Base-by-base conservation (phyloP, 768 basidiomycete genomes). In the Hysterangium stoloniferum region DNA sequence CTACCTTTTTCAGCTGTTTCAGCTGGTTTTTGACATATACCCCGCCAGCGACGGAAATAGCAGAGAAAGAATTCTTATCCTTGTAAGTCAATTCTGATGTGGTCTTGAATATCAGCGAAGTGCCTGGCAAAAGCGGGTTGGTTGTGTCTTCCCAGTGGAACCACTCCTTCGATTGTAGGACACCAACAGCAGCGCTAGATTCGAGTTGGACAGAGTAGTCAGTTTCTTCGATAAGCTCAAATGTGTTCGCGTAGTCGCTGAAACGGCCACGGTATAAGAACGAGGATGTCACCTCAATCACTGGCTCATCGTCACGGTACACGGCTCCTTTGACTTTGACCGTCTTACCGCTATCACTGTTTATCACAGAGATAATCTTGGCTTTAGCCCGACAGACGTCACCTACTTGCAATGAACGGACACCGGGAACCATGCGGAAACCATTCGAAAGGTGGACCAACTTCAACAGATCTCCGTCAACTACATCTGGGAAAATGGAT, bases 241-340 rank as follows among this genome's bases (percentile, higher is more conserved):
- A 99, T 0, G 96, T 98, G 70, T 97, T 93, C 64, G 87, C 79
- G 65, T 81, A 98, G 72, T 98, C 96, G 60, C 70, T 74, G 71
- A 98, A 99, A 43, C 80, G 82, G 43, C 96, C 95, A 56, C 96
- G 91, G 71, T 96, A 98, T 36, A 99, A 76, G 85, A 99, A 99
- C 7, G 94, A 75, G 0, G 96, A 98, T 15, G 84, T 74, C 52
- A 98, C 94, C 65, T 98, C 90, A 51, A 98, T 88, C 65, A 96
- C 84, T 2, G 82, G 86, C 61, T 82, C 74, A 41, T 77, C 81
- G 28, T 78, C 77, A 47, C 92, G 84, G 56, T 79, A 76, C 38
- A 96, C 86, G 59, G 79, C 72, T 5, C 92, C 92, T 59, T 86
- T 86, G 62, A 92, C 91, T 61, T 82, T 84, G 62, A 98, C 95